Base-by-base conservation (phyloP, 2,329 filamentous ascomycete genomes). In the Polychaeton citri region DNA sequence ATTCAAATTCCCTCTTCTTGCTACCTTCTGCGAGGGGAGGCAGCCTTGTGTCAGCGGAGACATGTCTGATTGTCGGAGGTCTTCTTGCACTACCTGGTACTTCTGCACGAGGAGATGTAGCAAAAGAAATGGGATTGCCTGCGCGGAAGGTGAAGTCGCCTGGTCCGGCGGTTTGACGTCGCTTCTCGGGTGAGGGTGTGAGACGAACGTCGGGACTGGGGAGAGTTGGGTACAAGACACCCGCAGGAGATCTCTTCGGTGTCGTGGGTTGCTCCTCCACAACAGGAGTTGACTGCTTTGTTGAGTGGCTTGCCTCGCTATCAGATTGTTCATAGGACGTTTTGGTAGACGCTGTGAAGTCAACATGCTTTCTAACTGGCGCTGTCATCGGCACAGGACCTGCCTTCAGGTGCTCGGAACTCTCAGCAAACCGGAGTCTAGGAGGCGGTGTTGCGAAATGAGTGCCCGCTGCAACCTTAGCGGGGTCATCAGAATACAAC, bases 311-410 rank as follows among this genome's bases (percentile, higher is more conserved):
- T 21, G 37, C 36, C 24, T 28, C 24, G 16, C 35, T 43, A 10
- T 40, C 32, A 12, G 30, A 34, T 19, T 54, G 56, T 13, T 57
- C 51, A 13, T 54, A 46, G 7, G 50, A 50, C 39, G 40, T 56
- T 48, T 54, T 62, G 44, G 44, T 82, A 71, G 21, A 58, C 2
- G 78, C 79, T 0, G 81, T 85, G 50, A 93, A 94, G 34, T 81
- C 77, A 21, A 93, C 83, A 38, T 74, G 79, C 63, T 92, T 93
- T 57, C 76, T 81, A 17, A 76, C 71, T 20, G 77, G 76, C 6
- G 80, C 81, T 1, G 80, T 84, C 4, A 74, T 76, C 37, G 74
- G 60, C 18, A 55, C 54, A 3, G 64, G 53, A 10, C 28, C 19
- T 10, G 24, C 24, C 12, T 7, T 7, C 12, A 10, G 24, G 12